Conservation (phyloP, 2,329 filamentous ascomycete species). For the Claviceps digitariae region DNA sequence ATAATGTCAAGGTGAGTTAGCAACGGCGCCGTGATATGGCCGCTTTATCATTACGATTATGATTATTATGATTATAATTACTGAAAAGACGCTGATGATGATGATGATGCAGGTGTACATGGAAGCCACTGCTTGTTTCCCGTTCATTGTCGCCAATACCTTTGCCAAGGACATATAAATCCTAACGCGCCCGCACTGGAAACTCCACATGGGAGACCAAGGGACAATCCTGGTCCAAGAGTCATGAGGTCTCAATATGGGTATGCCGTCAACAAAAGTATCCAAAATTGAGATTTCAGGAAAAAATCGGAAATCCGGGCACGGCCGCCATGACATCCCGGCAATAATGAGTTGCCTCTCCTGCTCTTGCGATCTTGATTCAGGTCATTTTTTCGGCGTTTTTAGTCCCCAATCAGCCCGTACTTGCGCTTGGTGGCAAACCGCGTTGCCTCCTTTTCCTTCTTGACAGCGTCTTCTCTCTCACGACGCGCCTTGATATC, state of each 20-base stretch:
- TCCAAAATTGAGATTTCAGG: neutral
- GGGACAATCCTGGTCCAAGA: neutral
- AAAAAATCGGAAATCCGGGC: neutral
- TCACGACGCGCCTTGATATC: conserved; percentile 7
- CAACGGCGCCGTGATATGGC: neutral
- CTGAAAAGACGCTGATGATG: neutral
- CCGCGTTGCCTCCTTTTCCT: conserved; percentile 10
- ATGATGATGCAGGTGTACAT: conserved; percentile 39
- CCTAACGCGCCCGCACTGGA: neutral
- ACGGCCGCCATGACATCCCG: neutral
- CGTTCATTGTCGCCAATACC: conserved; percentile 52
- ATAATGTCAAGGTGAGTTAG: conserved; percentile 67
- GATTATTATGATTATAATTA: neutral
- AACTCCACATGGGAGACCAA: too few species aligned
- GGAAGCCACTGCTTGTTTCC: conserved; percentile 52
- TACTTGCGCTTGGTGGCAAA: conserved; percentile 13
- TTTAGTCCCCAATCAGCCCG: conserved; percentile 10
- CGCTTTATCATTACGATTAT: neutral
- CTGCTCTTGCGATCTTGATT: neutral
- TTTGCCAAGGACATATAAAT: conserved; percentile 40
- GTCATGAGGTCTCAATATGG: neutral
- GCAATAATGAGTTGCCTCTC: neutral
- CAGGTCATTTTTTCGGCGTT: neutral
- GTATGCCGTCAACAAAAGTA: neutral
- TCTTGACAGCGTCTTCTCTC: conserved; percentile 8